Base-by-base conservation (phyloP, 352 stramenopile species). In the Globisporangium carolinianum region DNA sequence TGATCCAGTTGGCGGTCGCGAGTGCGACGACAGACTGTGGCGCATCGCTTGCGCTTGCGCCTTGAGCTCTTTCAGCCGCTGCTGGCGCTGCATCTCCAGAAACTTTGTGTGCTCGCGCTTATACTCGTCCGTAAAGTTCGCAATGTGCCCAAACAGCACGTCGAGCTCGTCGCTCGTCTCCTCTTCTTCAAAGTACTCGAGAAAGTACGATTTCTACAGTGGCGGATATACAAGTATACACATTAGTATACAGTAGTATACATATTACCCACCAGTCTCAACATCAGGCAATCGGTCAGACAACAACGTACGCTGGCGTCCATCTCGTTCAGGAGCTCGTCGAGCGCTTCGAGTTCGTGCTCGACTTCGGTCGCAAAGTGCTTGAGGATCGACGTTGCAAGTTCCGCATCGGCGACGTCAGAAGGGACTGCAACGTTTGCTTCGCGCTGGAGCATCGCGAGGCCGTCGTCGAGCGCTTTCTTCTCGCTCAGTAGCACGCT, bases 101-200 rank as follows among this genome's bases (percentile, higher is more conserved):
- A 86, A 88, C 58, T 91, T 91, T 24, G 61, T 67, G 62, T 91
- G 76, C 45, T 90, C 83, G 17, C 77, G 81, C 18, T 73, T 67
- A 54, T 86, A 94, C 60, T 94, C 83, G 24, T 47, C 69, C 6
- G 74, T 89, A 55, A 91, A 94, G 45, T 81, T 86, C 1, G 81
- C 79, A 53, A 94, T 87, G 59, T 89, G 71, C 18, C 69, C 71
- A 8, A 91, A 69, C 53, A 94, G 51, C 52, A 88, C 76, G 52
- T 94, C 79, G 47, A 94, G 57, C 56, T 90, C 79, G 50, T 94
- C 83, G 37, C 82, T 73, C 3, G 77, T 87, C 18, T 87, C 83
- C 54, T 91, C 77, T 58, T 94, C 83, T 63, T 91, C 83, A 57
- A 94, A 90, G 59, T 91, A 91, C 55, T 89, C 72, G 9, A 94